phyloP scores from a whole-genome alignment of 305 asterid genomes.

The Striga hermonthica region DNA sequence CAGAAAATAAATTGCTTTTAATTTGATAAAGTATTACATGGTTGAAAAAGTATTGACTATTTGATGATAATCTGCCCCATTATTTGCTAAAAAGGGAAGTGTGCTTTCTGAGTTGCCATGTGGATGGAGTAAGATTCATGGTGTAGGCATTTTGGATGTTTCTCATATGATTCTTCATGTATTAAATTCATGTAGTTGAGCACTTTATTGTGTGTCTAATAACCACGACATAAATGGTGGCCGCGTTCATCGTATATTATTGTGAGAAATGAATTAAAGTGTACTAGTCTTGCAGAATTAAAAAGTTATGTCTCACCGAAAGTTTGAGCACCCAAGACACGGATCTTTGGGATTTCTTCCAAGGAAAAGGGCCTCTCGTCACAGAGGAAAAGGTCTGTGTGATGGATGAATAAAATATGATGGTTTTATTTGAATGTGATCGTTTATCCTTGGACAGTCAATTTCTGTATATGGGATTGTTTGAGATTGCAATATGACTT shows the following conservation, averaged over 20 bases:
- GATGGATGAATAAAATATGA: too few species aligned
- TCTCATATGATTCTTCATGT: too few species aligned
- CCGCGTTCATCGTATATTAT: background rate
- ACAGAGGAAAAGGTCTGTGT: conserved; percentile 90
- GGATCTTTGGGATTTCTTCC: conserved; percentile 92
- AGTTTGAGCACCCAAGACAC: conserved; percentile 92
- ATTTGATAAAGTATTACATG: background rate
- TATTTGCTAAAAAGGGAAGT: background rate
- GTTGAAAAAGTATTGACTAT: background rate
- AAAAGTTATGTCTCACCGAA: conserved; percentile 68
- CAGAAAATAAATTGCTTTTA: too few species aligned
- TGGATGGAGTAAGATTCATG: background rate
- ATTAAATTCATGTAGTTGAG: too few species aligned
- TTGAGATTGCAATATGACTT: too few species aligned
- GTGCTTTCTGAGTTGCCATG: background rate
- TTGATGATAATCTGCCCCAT: background rate
- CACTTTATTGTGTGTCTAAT: too few species aligned
- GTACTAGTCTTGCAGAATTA: conserved; percentile 34
- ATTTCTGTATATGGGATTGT: background rate
- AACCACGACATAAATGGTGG: background rate
- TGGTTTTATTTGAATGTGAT: too few species aligned
- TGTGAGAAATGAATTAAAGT: background rate
- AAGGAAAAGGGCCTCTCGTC: conserved; percentile 70
- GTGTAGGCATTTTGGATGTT: too few species aligned
- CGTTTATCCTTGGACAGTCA: background rate